phyloP scores from a whole-genome alignment of 2,329 filamentous ascomycete species.

The Calonectria pseudoreteaudii region DNA sequence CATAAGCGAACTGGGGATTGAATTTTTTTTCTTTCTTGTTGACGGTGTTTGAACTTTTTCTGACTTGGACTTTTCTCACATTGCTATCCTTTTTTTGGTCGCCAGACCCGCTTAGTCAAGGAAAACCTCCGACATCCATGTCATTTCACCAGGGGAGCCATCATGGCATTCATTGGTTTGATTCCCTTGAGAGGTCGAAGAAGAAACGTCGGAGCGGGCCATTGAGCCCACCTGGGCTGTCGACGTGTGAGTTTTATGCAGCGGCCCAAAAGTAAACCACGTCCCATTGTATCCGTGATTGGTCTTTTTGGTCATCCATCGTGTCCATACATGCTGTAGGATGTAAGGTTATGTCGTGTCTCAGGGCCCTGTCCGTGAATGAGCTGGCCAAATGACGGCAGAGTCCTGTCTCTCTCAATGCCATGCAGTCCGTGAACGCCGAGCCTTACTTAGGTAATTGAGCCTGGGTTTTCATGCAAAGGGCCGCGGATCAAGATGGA shows the following conservation, averaged over 20 bases:
- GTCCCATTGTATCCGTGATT: conserved; percentile 22
- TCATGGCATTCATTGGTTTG: conserved; percentile 4
- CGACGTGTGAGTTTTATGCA: conserved; percentile 21
- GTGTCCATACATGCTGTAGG: background rate
- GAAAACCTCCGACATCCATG: background rate
- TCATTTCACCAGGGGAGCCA: background rate
- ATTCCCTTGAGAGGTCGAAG: background rate
- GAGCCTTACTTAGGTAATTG: background rate
- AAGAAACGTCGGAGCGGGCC: conserved; percentile 8
- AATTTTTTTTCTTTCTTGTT: background rate
- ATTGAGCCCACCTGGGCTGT: conserved; percentile 17
- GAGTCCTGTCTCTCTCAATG: conserved; percentile 8
- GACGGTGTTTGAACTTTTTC: background rate
- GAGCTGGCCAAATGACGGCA: conserved; percentile 22
- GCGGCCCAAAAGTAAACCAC: background rate
- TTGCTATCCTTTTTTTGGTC: background rate
- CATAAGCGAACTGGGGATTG: background rate
- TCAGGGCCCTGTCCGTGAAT: background rate
- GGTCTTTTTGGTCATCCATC: background rate
- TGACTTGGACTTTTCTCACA: background rate
- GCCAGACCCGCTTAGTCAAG: background rate
- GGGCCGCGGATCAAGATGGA: background rate
- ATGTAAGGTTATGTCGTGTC: conserved; percentile 12
- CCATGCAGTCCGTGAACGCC: conserved; percentile 4
- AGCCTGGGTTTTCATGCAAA: background rate